phyloP scores from a whole-genome alignment of 768 basidiomycete species.

The Macrolepiota fuliginosa region DNA sequence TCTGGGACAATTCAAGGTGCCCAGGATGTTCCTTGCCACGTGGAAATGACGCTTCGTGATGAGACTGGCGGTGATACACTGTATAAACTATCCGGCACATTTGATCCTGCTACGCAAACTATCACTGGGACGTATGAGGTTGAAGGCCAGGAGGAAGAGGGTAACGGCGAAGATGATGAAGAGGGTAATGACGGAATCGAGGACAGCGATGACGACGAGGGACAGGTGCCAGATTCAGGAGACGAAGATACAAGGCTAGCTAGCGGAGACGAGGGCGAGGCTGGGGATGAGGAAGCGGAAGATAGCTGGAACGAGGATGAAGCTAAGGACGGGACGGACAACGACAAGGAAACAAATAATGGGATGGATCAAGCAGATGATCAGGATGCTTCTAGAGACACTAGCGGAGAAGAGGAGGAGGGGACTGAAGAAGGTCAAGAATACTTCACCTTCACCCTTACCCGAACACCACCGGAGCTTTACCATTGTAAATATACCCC shows the following conservation, averaged over 20 bases:
- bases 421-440: slow-evolving; percentile 1
- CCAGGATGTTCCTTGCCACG: background rate
- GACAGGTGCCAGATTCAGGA: background rate
- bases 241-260: background rate
- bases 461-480: slow-evolving; percentile 28
- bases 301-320: background rate
- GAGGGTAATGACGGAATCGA: background rate
- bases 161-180: background rate
- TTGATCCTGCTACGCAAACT: slow-evolving; percentile 13
- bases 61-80: background rate
- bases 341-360: background rate
- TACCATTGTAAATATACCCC: slow-evolving; percentile 27
- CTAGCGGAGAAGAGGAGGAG: background rate
- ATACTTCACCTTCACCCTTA: slow-evolving; percentile 23
- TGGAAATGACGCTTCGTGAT: background rate
- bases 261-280: background rate
- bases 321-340: background rate
- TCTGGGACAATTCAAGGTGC: background rate
- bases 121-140: slow-evolving; percentile 20
- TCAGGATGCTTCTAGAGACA: background rate
- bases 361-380: background rate
- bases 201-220: background rate
- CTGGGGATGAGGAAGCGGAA: background rate
- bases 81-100: background rate
- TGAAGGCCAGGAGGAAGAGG: slow-evolving; percentile 10